These are phyloP conservation scores for Aspergillus nomiae DNA, from an alignment of 2,329 filamentous ascomycete species.

Conservation along the genomic window DNA sequence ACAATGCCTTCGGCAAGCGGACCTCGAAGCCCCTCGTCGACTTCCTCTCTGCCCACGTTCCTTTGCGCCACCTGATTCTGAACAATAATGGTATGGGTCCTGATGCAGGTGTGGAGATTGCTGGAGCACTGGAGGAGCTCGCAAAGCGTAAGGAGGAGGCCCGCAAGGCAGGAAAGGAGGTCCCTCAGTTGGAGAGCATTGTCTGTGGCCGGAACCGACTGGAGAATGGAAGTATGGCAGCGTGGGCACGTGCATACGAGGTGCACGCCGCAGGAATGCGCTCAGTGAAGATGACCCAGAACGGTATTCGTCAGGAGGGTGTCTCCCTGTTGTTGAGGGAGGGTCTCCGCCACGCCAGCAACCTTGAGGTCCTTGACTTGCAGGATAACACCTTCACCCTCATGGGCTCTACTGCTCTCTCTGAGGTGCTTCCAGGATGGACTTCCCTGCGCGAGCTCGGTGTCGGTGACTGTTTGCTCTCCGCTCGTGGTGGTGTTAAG, in stretches of 20 bases:
- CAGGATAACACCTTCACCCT: conserved; percentile 97
- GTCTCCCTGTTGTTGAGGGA: conserved; percentile 78
- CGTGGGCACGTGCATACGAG: conserved; percentile 86
- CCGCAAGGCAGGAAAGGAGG: conserved; percentile 60
- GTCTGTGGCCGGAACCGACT: conserved; percentile 95
- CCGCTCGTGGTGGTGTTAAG: conserved; percentile 72
- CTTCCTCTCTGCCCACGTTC: conserved; percentile 84
- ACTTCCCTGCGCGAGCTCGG: conserved; percentile 76
- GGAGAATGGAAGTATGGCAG: conserved; percentile 93
- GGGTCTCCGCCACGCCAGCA: conserved; percentile 70
- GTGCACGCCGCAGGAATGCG: conserved; percentile 77
- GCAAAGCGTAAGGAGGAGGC: conserved; percentile 82
- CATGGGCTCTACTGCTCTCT: conserved; percentile 75
- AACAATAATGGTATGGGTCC: conserved; percentile 99
- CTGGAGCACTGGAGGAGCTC: conserved; percentile 80
- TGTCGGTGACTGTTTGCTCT: conserved; percentile 83
- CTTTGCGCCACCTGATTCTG: conserved; percentile 89
- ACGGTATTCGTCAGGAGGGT: conserved; percentile 93
- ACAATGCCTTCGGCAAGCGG: conserved; percentile 97
- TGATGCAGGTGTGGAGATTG: conserved; percentile 83
- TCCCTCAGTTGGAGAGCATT: conserved; percentile 89
- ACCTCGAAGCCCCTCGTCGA: conserved; percentile 89
- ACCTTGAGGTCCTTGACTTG: conserved; percentile 78
- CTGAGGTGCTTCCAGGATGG: conserved; percentile 75
- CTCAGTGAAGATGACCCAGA: conserved; percentile 95